Conservation (phyloP, 2,329 filamentous ascomycete genomes). For the Pseudogymnoascus sp. region DNA sequence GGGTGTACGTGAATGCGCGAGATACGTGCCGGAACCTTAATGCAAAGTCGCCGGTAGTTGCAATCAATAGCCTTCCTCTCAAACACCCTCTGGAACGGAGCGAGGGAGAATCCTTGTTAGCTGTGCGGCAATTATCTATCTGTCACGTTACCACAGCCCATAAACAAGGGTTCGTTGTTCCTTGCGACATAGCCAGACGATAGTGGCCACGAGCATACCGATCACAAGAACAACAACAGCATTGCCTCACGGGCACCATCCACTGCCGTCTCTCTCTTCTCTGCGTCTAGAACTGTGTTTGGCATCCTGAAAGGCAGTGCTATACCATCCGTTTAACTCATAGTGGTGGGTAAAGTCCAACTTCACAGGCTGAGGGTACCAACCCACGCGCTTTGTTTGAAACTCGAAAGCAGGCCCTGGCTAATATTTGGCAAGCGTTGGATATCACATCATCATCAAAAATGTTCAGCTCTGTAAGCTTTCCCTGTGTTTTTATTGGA, state of each 20-base stretch:
- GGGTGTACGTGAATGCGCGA: background rate
- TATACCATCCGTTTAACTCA: background rate
- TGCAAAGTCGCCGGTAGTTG: background rate
- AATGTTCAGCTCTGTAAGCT: conserved; percentile 3
- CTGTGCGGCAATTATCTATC: background rate
- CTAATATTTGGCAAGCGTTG: background rate
- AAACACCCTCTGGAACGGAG: background rate
- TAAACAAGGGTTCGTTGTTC: background rate
- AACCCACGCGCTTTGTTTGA: background rate
- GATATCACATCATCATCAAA: background rate
- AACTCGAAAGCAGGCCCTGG: background rate
- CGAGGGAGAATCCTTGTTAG: background rate
- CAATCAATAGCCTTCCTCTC: background rate
- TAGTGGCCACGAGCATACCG: background rate
- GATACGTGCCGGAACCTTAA: conserved; percentile 1
- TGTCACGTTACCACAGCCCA: background rate
- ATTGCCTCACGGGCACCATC: background rate
- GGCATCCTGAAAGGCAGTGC: background rate
- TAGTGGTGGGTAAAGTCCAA: background rate
- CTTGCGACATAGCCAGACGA: background rate
- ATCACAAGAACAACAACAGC: background rate
- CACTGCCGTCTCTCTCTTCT: background rate
- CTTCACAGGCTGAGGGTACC: background rate
- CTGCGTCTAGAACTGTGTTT: background rate
- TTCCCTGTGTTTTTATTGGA: background rate